Evolutionary conservation across 495 filamentous ascomycete genomes (phyloP).

Genomic region (Daldinia decipiens): DNA sequence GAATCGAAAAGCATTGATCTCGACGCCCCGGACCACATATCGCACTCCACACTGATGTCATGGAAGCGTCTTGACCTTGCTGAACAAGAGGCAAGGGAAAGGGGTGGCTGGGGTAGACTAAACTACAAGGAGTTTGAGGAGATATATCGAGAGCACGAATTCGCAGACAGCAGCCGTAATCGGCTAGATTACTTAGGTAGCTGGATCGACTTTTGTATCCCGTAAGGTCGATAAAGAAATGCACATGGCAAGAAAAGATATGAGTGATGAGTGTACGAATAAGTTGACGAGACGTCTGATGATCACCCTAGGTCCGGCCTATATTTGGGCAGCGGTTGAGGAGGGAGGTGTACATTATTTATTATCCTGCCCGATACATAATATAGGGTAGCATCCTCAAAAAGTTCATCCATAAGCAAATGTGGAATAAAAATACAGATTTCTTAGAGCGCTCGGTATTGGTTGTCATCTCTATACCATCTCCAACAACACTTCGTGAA

Average conservation of each 20-base stretch:
- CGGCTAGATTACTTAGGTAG: slow-evolving; percentile 78
- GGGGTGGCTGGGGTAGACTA: slow-evolving; percentile 78
- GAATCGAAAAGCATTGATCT: slow-evolving; percentile 19
- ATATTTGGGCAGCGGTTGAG: not conserved
- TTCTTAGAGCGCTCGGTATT: not conserved
- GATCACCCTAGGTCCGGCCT: not conserved
- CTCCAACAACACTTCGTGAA: not conserved
- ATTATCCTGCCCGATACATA: not conserved
- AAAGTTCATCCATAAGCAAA: not conserved
- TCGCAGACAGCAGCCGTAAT: slow-evolving; percentile 63
- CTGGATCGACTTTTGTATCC: slow-evolving; percentile 85
- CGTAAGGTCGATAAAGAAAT: slow-evolving; percentile 40
- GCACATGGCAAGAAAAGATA: not conserved
- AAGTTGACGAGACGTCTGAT: not conserved
- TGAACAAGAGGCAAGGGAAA: slow-evolving; percentile 69
- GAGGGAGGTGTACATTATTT: not conserved
- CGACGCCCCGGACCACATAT: slow-evolving; percentile 31
- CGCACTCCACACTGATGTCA: slow-evolving; percentile 51
- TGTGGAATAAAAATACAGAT: not conserved
- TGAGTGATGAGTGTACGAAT: not conserved
- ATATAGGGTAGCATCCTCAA: not conserved
- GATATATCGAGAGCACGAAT: slow-evolving; percentile 68
- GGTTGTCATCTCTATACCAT: not conserved
- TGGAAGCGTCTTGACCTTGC: slow-evolving; percentile 70
- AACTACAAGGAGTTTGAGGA: slow-evolving; percentile 77